Evolutionary conservation across 2,329 filamentous ascomycete species (phyloP), one percentile per base, ranked within the genome.

Genomic region (Ceratocystiopsis minuta): DNA sequence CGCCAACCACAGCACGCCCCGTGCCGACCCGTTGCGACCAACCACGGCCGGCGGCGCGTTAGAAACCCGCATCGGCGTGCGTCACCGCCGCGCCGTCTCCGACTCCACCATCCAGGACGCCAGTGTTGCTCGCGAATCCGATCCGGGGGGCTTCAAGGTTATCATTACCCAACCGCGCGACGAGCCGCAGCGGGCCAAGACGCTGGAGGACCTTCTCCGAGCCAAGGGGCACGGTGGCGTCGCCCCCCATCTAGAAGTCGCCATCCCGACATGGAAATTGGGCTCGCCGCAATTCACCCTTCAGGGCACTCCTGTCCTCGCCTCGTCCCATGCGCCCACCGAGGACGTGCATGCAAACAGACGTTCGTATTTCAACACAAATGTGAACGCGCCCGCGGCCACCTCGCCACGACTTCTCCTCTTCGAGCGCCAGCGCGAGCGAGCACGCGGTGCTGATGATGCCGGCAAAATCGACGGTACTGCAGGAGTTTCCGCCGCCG

Each of bases 201-300:
- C 75, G 6, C 67, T 73, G 47, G 75, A 79, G 53, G 72, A 73
- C 50, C 45, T 68, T 28, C 24, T 28, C 24, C 36, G 60, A 66
- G 49, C 49, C 55, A 13, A 51, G 58, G 24, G 5, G 7, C 24
- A 28, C 11, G 16, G 54, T 56, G 35, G 58, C 65, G 34, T 75
- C 75, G 33, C 41, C 86, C 44, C 49, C 1, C 37, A 46, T 12
- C 64, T 92, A 40, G 73, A 86, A 50, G 70, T 88, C 36, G 68
- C 76, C 17, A 93, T 94, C 40, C 86, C 87, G 33, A 79, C 82
- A 43, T 92, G 87, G 67, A 78, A 78, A 49, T 65, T 95, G 44
- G 87, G 86, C 13, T 81, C 79, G 1, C 84, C 85, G 16, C 74
- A 76, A 45, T 93, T 94, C 58, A 88, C 80, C 48, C 62, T 72